Base-by-base conservation (phyloP, 768 basidiomycete species). In the Sarcomyxa edulis region DNA sequence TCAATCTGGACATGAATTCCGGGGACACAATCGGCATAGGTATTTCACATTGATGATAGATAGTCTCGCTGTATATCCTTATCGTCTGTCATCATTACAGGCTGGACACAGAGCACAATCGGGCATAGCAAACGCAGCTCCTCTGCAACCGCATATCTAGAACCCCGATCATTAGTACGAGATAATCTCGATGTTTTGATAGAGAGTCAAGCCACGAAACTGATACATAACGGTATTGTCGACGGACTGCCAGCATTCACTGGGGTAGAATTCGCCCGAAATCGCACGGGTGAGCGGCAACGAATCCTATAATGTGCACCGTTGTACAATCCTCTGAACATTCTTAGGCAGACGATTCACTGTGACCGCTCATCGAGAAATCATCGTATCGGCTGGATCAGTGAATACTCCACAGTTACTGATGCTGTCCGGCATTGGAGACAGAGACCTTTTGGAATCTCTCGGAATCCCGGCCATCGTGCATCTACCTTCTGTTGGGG, bases 361-460 rank as follows among this genome's bases (percentile, higher is more conserved):
- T n/a, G n/a, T n/a, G n/a, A n/a, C n/a, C n/a, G 29, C 32, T 19
- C 4, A 16, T 25, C 19, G 51, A 19, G 60, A 61, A 36, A 53
- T 62, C 9, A 48, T 63, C 18, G 43, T 63, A 2, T 54, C 55
- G 4, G 59, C 56, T 3, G 61, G 61, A 5, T 23, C 53, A 3
- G 47, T 58, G 40, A 53, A 52, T 9, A 56, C 55, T 4, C 51
- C 59, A 10, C 39, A 43, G 10, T 38, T 59, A 14, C 44, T 59
- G 11, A 29, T 54, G 42, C 40, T 48, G 6, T 55, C 53, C 8
- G 58, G 58, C 11, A 52, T 62, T 21, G 60, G 60, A 5, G 44
- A 53, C 30, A 10, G 27, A 1, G 16, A 18, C 1, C 12, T 18
- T 1, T 36, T 57, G 0, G 3, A 6, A 1, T 19, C 40, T 1